phyloP scores from a whole-genome alignment of 2,329 filamentous ascomycete genomes.

The Paraphaeosphaeria minitans region DNA sequence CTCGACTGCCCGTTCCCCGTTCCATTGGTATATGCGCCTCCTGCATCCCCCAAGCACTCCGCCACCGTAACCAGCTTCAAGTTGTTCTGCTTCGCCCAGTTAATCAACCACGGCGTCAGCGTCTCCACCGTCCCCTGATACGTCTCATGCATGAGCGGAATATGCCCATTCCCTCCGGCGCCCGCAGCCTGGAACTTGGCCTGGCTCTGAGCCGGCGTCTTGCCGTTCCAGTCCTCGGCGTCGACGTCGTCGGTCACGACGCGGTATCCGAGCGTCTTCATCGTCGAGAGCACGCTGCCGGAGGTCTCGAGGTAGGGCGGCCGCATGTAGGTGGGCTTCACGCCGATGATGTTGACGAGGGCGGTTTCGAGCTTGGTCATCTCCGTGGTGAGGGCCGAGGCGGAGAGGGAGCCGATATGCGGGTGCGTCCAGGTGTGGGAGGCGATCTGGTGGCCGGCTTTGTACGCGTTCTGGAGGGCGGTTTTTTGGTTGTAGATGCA shows the following conservation, averaged over 20 bases:
- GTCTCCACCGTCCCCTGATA: constrained; percentile 41
- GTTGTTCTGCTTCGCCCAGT: constrained; percentile 44
- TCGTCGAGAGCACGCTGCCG: constrained; percentile 37
- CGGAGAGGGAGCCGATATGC: constrained; percentile 37
- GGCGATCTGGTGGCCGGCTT: constrained; percentile 43
- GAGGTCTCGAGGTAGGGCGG: constrained; percentile 44
- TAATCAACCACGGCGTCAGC: constrained; percentile 44
- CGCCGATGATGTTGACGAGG: constrained; percentile 44
- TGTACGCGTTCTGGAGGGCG: constrained; percentile 40
- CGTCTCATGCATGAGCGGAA: constrained; percentile 45
- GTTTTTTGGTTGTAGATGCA: constrained; percentile 43
- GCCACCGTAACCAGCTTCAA: constrained; percentile 43
- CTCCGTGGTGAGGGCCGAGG: constrained; percentile 35
- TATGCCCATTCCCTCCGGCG: constrained; percentile 42
- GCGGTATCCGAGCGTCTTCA: constrained; percentile 43
- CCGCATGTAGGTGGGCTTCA: constrained; percentile 46
- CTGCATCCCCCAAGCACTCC: constrained; percentile 39
- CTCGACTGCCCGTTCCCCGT: constrained; percentile 25
- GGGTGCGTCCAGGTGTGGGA: constrained; percentile 45
- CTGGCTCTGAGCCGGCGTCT: constrained; percentile 40
- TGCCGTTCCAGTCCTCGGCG: constrained; percentile 42
- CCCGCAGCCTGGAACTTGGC: constrained; percentile 39
- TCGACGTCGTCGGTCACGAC: constrained; percentile 44
- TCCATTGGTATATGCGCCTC: constrained; percentile 34
- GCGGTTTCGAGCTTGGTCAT: constrained; percentile 43